These are phyloP conservation scores for Saprolegnia parasitica DNA, from an alignment of 352 stramenopile species.

Conservation along the genomic window DNA sequence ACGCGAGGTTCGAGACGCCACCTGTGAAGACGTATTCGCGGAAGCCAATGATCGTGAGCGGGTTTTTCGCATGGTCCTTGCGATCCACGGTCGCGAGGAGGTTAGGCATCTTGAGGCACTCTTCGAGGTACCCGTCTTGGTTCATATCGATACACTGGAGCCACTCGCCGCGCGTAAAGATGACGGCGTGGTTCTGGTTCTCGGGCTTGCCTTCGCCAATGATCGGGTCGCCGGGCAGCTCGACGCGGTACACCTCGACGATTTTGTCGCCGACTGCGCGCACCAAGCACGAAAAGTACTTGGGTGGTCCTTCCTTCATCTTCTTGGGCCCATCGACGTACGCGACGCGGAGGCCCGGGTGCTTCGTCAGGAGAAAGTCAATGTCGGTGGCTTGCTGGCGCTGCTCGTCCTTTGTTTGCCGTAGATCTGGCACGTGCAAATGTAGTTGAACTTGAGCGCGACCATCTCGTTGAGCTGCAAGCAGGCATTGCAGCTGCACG, in stretches of 20 bases:
- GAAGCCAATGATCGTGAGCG: constrained; percentile 81
- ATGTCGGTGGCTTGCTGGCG: constrained; percentile 69
- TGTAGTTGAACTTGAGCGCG: constrained; percentile 84
- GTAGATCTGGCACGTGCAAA: constrained; percentile 86
- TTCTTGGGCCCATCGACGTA: constrained; percentile 86
- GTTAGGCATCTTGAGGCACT: constrained; percentile 76
- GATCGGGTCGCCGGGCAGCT: constrained; percentile 79
- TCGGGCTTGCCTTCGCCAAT: constrained; percentile 85
- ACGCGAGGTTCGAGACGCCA: constrained; percentile 75
- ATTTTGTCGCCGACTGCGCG: constrained; percentile 66
- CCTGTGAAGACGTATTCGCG: constrained; percentile 82
- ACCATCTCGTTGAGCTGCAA: constrained; percentile 79
- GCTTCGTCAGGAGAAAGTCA: constrained; percentile 74
- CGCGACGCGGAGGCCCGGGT: constrained; percentile 65
- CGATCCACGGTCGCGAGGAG: constrained; percentile 73
- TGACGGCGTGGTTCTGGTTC: constrained; percentile 87
- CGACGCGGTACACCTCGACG: constrained; percentile 74
- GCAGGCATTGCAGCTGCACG: constrained; percentile 81
- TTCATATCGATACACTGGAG: constrained; percentile 91
- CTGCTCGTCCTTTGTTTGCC: constrained; percentile 84
- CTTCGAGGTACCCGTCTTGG: constrained; percentile 81
- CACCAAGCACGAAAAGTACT: constrained; percentile 85
- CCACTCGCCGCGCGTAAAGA: constrained; percentile 80
- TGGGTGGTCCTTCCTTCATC: constrained; percentile 77
- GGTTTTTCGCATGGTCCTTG: constrained; percentile 51